Evolutionary conservation across 2,329 filamentous ascomycete species (phyloP), one percentile per base, ranked within the genome.

Genomic region (Diaporthe vexans): DNA sequence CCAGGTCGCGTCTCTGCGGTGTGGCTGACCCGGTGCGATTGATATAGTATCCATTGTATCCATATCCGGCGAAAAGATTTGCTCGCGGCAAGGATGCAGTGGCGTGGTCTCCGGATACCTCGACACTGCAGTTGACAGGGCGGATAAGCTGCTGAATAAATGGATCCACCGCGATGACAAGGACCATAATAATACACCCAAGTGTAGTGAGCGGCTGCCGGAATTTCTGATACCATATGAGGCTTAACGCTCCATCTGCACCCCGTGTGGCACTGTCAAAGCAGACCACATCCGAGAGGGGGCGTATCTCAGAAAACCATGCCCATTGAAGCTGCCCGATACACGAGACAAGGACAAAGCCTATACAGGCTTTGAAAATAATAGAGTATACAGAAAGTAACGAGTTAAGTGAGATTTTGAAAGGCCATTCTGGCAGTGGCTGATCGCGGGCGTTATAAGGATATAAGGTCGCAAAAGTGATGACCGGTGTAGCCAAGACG

Each of bases 261-360:
- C 58, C 58, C 10, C 58, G 13, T 0, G 58, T 46, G 0, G 58
- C 58, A 21, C 15, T 63, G 24, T 63, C 58, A 13, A 43, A 63
- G 15, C 6, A 40, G 10, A 63, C 35, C 58, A 63, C 46, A 15
- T 63, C 58, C 3, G 58, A 29, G 0, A 63, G 58, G 8, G 58
- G 58, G n/a, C 37, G 58, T n/a, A n/a, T 46, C 15, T 63, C 58
- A 7, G 58, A 63, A 7, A 43, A 48, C 59, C 59, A 63, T 11
- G 4, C 9, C 59, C 59, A 63, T 15, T 63, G 40, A 0, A 48
- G 59, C 26, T 63, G 59, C 2, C 59, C 59, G 17, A 63, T 63
- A n/a, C 59, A 63, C 21, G 59, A 63, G 26, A 40, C 10, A 17
- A 63, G 59, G 4, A 63, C 33, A 6, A 48, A 29, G 17, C 59